Conservation (phyloP, 2,329 filamentous ascomycete genomes). For the Curvularia sp. region DNA sequence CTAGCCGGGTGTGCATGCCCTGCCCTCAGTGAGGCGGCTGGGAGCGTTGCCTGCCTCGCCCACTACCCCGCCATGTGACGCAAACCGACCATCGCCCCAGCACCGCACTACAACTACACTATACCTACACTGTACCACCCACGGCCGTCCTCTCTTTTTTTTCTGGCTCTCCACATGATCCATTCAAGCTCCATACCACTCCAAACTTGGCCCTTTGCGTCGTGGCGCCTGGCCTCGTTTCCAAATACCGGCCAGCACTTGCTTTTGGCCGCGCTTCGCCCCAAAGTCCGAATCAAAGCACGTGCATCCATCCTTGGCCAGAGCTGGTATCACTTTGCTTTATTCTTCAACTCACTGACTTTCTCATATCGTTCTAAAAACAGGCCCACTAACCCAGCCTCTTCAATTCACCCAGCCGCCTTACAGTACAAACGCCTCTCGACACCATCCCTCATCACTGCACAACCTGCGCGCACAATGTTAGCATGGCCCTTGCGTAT, state of each 20-base stretch:
- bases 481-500: slow-evolving; percentile 21
- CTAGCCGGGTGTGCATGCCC: slow-evolving; percentile 2
- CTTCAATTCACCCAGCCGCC: slow-evolving; percentile 9
- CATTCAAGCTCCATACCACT: background rate
- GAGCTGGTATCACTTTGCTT: slow-evolving; percentile 17
- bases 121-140: background rate
- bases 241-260: background rate
- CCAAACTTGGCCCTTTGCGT: background rate
- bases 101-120: background rate
- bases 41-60: background rate
- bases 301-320: slow-evolving; percentile 3
- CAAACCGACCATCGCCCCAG: background rate
- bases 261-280: background rate
- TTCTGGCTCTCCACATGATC: background rate
- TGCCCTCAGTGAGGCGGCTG: background rate
- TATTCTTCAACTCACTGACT: slow-evolving; percentile 1
- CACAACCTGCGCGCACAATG: slow-evolving; percentile 40
- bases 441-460: slow-evolving; percentile 35
- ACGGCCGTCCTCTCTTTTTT: background rate
- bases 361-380: background rate
- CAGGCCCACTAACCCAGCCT: slow-evolving; percentile 4
- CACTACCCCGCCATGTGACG: slow-evolving; percentile 3
- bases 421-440: slow-evolving; percentile 9
- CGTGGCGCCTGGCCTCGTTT: background rate
- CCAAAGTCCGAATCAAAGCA: background rate